Evolutionary conservation across 2,329 filamentous ascomycete species (phyloP).

Genomic region (Epichloe coenophiala): DNA sequence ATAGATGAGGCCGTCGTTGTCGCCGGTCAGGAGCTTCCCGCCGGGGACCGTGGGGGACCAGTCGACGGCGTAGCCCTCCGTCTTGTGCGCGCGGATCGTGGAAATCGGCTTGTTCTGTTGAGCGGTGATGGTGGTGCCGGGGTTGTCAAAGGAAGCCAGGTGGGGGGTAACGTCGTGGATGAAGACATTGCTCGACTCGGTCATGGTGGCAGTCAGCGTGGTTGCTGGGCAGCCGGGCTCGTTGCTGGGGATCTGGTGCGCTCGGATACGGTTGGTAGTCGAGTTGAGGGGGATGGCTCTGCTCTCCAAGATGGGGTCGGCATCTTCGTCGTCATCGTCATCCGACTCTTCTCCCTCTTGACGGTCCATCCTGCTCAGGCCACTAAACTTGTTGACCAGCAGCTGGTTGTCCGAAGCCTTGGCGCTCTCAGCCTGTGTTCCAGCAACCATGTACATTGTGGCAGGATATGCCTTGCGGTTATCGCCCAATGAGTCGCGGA

Average conservation of each 20-base stretch:
- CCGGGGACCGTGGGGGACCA: conserved; percentile 72
- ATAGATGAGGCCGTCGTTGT: conserved; percentile 83
- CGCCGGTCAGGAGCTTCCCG: conserved; percentile 82
- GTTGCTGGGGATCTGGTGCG: conserved; percentile 62
- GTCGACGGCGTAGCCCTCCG: conserved; percentile 92
- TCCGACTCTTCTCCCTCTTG: conserved; percentile 51
- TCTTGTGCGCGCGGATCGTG: conserved; percentile 81
- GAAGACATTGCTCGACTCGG: conserved; percentile 74
- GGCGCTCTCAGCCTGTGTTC: conserved; percentile 74
- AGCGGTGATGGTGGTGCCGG: conserved; percentile 65
- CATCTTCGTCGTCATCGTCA: conserved; percentile 60
- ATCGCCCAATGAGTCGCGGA: conserved; percentile 75
- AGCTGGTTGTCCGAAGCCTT: conserved; percentile 79
- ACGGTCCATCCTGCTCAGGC: conserved; percentile 74
- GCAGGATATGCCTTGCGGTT: conserved; percentile 87
- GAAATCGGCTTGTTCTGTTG: conserved; percentile 79
- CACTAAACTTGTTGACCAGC: conserved; percentile 92
- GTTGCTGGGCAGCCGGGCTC: conserved; percentile 60
- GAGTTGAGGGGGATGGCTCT: conserved; percentile 75
- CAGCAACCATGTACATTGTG: conserved; percentile 87
- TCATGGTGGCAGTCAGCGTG: conserved; percentile 83
- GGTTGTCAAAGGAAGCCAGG: conserved; percentile 77
- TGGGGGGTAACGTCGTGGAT: conserved; percentile 95
- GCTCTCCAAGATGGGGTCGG: conserved; percentile 88
- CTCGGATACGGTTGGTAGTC: conserved; percentile 87